Evolutionary conservation across 108 stramenopile genomes (phyloP).

Genomic region (Chaetoceros muelleri): DNA sequence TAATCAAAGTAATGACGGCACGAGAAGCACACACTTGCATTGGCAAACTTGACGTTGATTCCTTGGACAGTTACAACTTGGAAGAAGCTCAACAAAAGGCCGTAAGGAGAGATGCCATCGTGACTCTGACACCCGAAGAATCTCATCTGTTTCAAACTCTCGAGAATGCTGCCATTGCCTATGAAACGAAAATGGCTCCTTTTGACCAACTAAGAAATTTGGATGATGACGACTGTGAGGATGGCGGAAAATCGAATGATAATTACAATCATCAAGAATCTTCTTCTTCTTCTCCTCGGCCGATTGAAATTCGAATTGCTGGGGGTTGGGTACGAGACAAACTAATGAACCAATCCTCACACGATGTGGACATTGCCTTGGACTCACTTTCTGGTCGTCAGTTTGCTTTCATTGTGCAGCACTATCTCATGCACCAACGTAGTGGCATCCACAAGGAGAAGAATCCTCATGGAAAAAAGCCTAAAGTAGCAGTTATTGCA

Average conservation of each 20-base stretch:
- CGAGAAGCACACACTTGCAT: neutral
- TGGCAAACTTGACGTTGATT: neutral
- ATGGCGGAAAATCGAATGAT: no score
- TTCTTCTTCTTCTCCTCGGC: neutral
- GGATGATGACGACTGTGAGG: neutral
- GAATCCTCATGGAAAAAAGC: conserved; percentile 15
- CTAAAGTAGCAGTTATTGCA: conserved; percentile 75
- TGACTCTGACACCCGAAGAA: conserved; percentile 28
- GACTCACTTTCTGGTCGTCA: conserved; percentile 86
- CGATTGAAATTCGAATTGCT: conserved; percentile 53
- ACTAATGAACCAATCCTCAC: conserved; percentile 62
- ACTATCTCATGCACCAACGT: conserved; percentile 32
- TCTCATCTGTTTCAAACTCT: conserved; percentile 27
- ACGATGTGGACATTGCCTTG: conserved; percentile 94
- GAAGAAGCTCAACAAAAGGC: neutral
- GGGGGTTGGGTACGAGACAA: conserved; percentile 90
- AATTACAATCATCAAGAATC: no score
- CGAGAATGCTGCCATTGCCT: conserved; percentile 23
- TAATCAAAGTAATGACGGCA: no score
- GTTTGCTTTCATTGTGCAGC: conserved; percentile 81
- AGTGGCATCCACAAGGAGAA: conserved; percentile 1
- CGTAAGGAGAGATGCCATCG: neutral
- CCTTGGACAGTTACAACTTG: neutral
- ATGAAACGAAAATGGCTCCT: conserved; percentile 19
- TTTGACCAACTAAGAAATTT: conserved; percentile 4